Evolutionary conservation across 2,329 filamentous ascomycete species (phyloP), one percentile per base, ranked within the genome.

Genomic region (Seiridium unicorne): DNA sequence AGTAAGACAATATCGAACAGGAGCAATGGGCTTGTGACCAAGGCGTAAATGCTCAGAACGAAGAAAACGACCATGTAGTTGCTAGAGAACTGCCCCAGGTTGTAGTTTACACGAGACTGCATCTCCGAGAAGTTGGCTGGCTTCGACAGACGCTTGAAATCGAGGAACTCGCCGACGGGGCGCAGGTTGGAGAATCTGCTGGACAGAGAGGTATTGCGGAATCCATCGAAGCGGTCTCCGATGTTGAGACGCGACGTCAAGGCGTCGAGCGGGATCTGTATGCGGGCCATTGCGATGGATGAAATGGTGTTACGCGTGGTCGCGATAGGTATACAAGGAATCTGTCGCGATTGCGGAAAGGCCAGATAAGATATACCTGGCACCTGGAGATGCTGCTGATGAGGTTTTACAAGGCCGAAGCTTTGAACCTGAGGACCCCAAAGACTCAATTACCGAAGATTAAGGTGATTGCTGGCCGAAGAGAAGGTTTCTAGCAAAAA

Each of bases 21-120:
- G 57, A 99, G 84, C 51, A 88, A 78, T 71, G 87, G 82, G 79
- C 97, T 98, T 69, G 92, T 95, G 71, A 99, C 84, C 71, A 99
- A 80, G 71, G 91, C 91, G 83, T 99, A 99, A 79, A 99, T 89
- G 82, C 90, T 92, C 72, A 99, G 89, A 89, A 99, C 96, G 70
- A 91, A 83, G 74, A 98, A 97, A 69, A 98, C 86, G 65, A 91
- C 89, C 68, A 91, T 90, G 85, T 99, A 99, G 83, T 99, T 99
- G 89, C 92, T 97, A 64, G 93, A 96, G 84, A 96, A 99, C 82
- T 98, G 90, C 75, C 90, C 88, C 66, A 99, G 81, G 78, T 99
- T 99, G 88, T 97, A 97, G 83, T 96, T 96, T 80, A 97, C 89
- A 66, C 94, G 88, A 69, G 89, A 93, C 78, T 98, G 94, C 65